These are phyloP conservation scores for Phytophthora uliginosa DNA, from an alignment of 352 stramenopile species.

Conservation along the genomic window DNA sequence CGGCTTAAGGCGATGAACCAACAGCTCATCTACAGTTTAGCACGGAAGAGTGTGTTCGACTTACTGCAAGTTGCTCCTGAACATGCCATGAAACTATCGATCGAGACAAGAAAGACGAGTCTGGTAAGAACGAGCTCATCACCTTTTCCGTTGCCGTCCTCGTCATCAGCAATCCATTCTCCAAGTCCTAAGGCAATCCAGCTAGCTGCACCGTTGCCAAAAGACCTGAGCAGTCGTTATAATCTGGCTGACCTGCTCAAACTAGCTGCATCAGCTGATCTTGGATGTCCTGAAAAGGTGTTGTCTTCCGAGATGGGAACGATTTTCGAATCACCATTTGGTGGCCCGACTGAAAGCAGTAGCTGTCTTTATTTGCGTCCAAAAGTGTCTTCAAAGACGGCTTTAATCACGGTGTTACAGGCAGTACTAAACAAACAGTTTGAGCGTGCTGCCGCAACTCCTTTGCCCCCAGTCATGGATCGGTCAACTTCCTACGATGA, in stretches of 20 bases:
- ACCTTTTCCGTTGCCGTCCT: conserved; percentile 35
- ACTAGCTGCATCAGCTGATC: conserved; percentile 61
- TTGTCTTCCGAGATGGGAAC: conserved; percentile 39
- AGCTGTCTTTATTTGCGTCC: conserved; percentile 14
- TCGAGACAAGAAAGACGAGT: conserved; percentile 40
- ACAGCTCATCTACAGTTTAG: conserved; percentile 65
- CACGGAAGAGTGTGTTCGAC: conserved; percentile 70
- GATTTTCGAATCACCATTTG: conserved; percentile 13
- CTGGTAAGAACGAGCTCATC: conserved; percentile 38
- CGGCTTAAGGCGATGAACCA: conserved; percentile 52
- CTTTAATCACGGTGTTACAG: conserved; percentile 57
- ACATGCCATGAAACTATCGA: conserved; percentile 65
- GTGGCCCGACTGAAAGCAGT: conserved; percentile 10
- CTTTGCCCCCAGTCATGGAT: conserved; percentile 34
- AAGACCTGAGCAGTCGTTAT: conserved; percentile 49
- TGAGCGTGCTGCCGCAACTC: conserved; percentile 37
- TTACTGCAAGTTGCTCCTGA: conserved; percentile 69
- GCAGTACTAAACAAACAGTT: conserved; percentile 68
- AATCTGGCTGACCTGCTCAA: conserved; percentile 63
- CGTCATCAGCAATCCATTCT: conserved; percentile 7
- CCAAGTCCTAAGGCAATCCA: conserved; percentile 6
- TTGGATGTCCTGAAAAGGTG: conserved; percentile 59
- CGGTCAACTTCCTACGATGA: conserved; percentile 41
- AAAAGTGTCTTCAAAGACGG: conserved; percentile 14
- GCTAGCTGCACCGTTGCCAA: conserved; percentile 16